phyloP scores from a whole-genome alignment of 2,329 filamentous ascomycete genomes.

The Exophiala calicioides region DNA sequence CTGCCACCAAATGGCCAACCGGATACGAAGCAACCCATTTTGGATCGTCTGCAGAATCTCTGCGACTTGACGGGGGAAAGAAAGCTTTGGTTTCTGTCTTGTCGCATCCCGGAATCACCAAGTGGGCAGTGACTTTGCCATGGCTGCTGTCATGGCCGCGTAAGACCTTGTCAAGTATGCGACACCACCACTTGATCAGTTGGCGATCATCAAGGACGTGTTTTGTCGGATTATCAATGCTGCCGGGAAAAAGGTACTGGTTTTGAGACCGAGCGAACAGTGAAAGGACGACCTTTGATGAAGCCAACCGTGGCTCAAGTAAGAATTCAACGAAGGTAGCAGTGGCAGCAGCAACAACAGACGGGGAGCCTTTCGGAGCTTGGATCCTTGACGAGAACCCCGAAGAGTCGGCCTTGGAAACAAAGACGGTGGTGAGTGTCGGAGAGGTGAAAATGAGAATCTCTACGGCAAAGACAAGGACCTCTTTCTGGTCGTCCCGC shows the following conservation, averaged over 20 bases:
- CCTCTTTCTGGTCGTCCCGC: slow-evolving; percentile 36
- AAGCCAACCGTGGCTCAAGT: slow-evolving; percentile 50
- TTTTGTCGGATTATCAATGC: slow-evolving; percentile 78
- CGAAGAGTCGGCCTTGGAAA: slow-evolving; percentile 96
- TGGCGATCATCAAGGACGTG: slow-evolving; percentile 90
- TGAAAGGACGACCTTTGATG: slow-evolving; percentile 73
- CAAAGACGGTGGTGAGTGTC: slow-evolving; percentile 81
- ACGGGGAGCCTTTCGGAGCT: slow-evolving; percentile 62
- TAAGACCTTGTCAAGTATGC: slow-evolving; percentile 76
- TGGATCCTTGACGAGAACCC: slow-evolving; percentile 74
- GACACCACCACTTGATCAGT: slow-evolving; percentile 95
- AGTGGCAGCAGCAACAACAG: slow-evolving; percentile 68
- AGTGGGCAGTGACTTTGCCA: slow-evolving; percentile 66
- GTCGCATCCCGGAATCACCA: slow-evolving; percentile 86
- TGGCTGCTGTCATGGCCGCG: slow-evolving; percentile 30
- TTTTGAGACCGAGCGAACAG: slow-evolving; percentile 89
- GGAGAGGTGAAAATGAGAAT: slow-evolving; percentile 82
- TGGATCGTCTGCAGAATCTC: slow-evolving; percentile 41
- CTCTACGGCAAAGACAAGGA: slow-evolving; percentile 82
- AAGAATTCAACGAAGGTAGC: slow-evolving; percentile 76
- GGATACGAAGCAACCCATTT: slow-evolving; percentile 66
- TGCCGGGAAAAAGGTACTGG: slow-evolving; percentile 93
- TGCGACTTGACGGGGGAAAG: slow-evolving; percentile 59
- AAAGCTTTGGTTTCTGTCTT: slow-evolving; percentile 77
- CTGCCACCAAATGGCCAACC: slow-evolving; percentile 59